phyloP scores from a whole-genome alignment of 2,329 filamentous ascomycete species.

The Lasiodiplodia sp. region DNA sequence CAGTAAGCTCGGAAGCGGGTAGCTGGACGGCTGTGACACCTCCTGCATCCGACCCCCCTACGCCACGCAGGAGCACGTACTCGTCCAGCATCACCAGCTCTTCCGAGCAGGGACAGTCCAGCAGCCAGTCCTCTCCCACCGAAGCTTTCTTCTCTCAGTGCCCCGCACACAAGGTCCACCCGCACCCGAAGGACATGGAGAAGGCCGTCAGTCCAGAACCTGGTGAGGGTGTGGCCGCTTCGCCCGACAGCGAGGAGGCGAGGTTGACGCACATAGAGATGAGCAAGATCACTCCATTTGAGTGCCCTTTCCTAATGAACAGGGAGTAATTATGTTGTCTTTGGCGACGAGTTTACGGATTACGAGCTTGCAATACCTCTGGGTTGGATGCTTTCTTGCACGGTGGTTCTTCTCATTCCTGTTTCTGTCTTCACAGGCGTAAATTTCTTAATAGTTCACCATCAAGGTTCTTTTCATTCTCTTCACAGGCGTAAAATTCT shows the following conservation, averaged over 20 bases:
- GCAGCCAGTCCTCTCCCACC: conserved; percentile 14
- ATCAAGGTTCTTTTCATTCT: neutral
- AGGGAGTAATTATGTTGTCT: conserved; percentile 37
- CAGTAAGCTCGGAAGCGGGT: conserved; percentile 15
- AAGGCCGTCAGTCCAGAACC: conserved; percentile 39
- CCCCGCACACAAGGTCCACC: conserved; percentile 38
- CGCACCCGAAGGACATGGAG: conserved; percentile 45
- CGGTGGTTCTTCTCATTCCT: neutral
- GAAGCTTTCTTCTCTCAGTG: conserved; percentile 7
- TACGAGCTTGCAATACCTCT: conserved; percentile 2
- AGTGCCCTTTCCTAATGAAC: conserved; percentile 50
- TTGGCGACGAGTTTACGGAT: neutral
- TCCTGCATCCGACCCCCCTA: conserved; percentile 21
- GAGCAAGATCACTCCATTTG: conserved; percentile 38
- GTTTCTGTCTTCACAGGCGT: neutral
- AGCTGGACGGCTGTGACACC: conserved; percentile 27
- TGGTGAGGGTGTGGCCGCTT: conserved; percentile 47
- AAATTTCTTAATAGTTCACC: neutral
- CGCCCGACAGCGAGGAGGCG: conserved; percentile 42
- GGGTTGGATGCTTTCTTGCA: neutral
- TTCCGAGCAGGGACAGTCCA: conserved; percentile 30
- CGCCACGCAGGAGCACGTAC: conserved; percentile 21
- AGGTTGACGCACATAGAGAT: conserved; percentile 48
- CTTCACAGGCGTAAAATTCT: neutral
- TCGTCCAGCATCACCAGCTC: conserved; percentile 21